Percentiles rank a stretch among this genome's conserved stretches.
Evolutionary conservation across 2,329 filamentous ascomycete genomes (phyloP).

Genomic region (Talaromyces atroroseus): DNA sequence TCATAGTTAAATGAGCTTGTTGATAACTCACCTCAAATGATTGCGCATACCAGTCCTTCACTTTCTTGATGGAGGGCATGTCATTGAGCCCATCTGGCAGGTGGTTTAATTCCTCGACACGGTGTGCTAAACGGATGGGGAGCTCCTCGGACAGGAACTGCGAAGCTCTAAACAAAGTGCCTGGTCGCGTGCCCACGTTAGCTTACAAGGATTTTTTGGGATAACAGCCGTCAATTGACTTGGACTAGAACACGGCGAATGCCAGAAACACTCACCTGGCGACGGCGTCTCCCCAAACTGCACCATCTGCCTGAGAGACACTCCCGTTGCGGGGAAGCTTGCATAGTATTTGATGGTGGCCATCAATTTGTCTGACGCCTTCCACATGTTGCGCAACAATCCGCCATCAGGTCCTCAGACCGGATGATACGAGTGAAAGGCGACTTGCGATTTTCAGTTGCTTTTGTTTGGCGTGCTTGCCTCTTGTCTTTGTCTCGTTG

Average conservation of each 20-base stretch:
- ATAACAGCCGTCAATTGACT: neutral
- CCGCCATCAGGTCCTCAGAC: constrained; percentile 13
- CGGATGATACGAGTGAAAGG: neutral
- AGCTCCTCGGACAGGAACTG: constrained; percentile 98
- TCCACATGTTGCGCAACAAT: constrained; percentile 66
- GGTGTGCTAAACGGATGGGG: constrained; percentile 90
- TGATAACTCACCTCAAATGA: constrained; percentile 76
- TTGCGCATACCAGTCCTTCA: constrained; percentile 98
- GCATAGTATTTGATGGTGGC: constrained; percentile 96
- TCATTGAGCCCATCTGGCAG: constrained; percentile 94
- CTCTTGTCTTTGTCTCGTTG: neutral
- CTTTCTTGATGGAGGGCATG: constrained; percentile 92
- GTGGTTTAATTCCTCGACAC: constrained; percentile 87
- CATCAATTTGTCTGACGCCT: constrained; percentile 83
- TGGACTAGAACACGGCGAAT: neutral
- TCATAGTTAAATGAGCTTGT: constrained; percentile 15
- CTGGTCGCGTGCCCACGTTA: constrained; percentile 40
- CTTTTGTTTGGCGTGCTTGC: neutral
- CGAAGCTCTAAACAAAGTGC: constrained; percentile 92
- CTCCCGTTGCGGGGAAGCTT: constrained; percentile 91
- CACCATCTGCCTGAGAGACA: constrained; percentile 97
- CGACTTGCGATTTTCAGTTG: too few relatives aligned
- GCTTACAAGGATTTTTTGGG: constrained; percentile 3
- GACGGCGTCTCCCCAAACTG: constrained; percentile 95
- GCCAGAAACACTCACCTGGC: constrained; percentile 55